A percentile compares a stretch with the other conserved stretches of the same genome.
phyloP scores from a whole-genome alignment of 2,329 filamentous ascomycete species.

The Botrytis cinerea region DNA sequence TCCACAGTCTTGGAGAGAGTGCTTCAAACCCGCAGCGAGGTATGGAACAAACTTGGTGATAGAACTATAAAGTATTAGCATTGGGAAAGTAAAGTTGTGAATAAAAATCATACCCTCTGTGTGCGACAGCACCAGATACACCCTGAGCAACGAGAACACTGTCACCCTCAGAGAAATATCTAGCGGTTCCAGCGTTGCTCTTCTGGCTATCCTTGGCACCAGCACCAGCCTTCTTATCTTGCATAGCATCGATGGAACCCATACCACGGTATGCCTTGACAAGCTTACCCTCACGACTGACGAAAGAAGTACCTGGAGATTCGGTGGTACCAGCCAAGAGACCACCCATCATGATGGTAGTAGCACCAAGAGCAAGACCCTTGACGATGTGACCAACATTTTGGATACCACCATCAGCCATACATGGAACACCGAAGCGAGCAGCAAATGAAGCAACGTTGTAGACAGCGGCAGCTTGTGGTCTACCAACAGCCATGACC shows the following conservation, averaged over 20 bases:
- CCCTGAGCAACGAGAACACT: conserved; percentile 94
- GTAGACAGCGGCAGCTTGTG: conserved; percentile 91
- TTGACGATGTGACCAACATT: conserved; percentile 99
- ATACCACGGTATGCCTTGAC: conserved; percentile 99
- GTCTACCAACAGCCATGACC: conserved; percentile 97
- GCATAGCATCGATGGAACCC: conserved; percentile 99
- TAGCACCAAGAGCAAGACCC: conserved; percentile 89
- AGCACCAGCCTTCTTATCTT: conserved; percentile 95
- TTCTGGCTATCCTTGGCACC: conserved; percentile 72
- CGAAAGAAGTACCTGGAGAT: conserved; percentile 94
- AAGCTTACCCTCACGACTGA: conserved; percentile 93
- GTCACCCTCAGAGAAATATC: conserved; percentile 98
- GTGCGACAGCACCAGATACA: conserved; percentile 82
- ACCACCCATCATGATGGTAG: conserved; percentile 99
- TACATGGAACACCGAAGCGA: conserved; percentile 94
- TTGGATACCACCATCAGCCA: conserved; percentile 96
- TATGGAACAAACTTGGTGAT: conserved; percentile 96
- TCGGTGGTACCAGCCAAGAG: conserved; percentile 95
- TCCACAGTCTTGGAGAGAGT: conserved; percentile 95
- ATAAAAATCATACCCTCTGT: conserved; percentile 58
- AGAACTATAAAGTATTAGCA: conserved; percentile 48
- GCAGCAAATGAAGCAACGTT: conserved; percentile 87
- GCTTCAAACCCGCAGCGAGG: conserved; percentile 91
- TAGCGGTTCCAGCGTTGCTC: conserved; percentile 91
- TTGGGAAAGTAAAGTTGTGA: neutral